phyloP scores from a whole-genome alignment of 1,139 yeast genomes.

The Yarrowia galli region DNA sequence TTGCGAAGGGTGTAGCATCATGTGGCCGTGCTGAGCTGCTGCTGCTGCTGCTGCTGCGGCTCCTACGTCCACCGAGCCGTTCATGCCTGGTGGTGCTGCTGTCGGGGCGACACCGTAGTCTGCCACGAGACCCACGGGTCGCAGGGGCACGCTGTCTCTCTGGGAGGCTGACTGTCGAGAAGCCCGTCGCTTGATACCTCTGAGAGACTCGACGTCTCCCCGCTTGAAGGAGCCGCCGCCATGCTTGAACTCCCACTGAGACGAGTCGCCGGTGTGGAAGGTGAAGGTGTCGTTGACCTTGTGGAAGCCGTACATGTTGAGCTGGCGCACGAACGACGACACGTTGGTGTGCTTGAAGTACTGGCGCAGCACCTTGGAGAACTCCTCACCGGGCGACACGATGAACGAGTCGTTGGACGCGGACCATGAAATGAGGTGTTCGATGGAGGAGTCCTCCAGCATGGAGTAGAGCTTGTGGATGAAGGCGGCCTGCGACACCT shows the following conservation, averaged over 20 bases:
- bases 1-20: conserved; percentile 29
- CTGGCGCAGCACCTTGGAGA: conserved; percentile 67
- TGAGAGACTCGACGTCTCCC: conserved; percentile 71
- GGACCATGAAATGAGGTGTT: conserved; percentile 81
- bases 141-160: conserved; percentile 45
- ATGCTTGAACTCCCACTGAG: conserved; percentile 88
- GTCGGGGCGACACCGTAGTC: conserved; percentile 31
- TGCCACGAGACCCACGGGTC: conserved; percentile 34
- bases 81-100: conserved; percentile 27
- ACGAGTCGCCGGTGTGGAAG: conserved; percentile 43
- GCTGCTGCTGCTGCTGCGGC: conserved; percentile 9
- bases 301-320: conserved; percentile 99
- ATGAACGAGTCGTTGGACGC: conserved; percentile 58
- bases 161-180: conserved; percentile 51
- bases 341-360: conserved; percentile 95
- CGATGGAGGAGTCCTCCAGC: conserved; percentile 61
- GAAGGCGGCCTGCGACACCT: conserved; percentile 58
- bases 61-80: conserved; percentile 33
- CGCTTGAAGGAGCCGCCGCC: conserved; percentile 77
- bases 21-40: conserved; percentile 35
- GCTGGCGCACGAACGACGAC: conserved; percentile 92
- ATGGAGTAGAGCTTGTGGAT: conserved; percentile 66
- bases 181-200: conserved; percentile 71
- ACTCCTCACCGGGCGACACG: conserved; percentile 55
- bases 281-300: conserved; percentile 62